Conservation (phyloP, 371 early-diverging fungal species). For the Gilbertella persicaria region DNA sequence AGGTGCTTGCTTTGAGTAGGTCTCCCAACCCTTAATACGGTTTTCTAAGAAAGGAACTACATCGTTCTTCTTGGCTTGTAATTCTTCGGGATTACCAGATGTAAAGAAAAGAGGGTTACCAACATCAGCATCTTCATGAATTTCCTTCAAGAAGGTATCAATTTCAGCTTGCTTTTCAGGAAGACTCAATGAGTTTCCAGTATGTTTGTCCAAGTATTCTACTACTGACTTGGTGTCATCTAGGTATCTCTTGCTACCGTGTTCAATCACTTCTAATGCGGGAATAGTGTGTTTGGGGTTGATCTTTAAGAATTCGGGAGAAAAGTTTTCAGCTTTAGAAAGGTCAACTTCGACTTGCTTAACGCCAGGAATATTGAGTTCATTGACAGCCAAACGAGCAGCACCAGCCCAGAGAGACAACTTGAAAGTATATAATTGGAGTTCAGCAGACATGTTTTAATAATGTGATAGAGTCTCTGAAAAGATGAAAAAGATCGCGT, state of each 20-base stretch:
- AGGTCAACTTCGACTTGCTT: constrained; percentile 33
- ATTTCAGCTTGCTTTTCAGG: constrained; percentile 20
- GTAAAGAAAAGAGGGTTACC: constrained; percentile 41
- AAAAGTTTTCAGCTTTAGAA: constrained; percentile 39
- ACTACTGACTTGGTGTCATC: constrained; percentile 26
- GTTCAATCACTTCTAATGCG: constrained; percentile 26
- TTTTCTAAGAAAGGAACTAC: constrained; percentile 30
- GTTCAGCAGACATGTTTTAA: constrained; percentile 20
- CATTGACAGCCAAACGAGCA: constrained; percentile 33
- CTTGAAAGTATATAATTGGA: constrained; percentile 36
- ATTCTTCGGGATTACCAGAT: constrained; percentile 25
- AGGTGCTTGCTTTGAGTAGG: constrained; percentile 23
- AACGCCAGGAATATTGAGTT: constrained; percentile 25
- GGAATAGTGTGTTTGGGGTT: constrained; percentile 42
- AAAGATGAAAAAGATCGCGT: too few relatives aligned
- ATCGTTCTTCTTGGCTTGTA: constrained; percentile 22
- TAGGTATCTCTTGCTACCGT: constrained; percentile 9
- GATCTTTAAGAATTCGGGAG: constrained; percentile 32
- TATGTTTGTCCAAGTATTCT: constrained; percentile 23
- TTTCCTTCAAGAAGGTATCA: constrained; percentile 24
- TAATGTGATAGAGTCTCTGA: too few relatives aligned
- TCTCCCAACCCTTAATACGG: constrained; percentile 32
- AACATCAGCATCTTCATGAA: constrained; percentile 34
- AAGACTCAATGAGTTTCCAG: constrained; percentile 13
- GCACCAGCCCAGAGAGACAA: constrained; percentile 37